Percentiles rank a stretch among this genome's conserved stretches.
These are phyloP conservation scores for Arctium lappa DNA, from an alignment of 129 eudicot genomes.

Conservation along the genomic window DNA sequence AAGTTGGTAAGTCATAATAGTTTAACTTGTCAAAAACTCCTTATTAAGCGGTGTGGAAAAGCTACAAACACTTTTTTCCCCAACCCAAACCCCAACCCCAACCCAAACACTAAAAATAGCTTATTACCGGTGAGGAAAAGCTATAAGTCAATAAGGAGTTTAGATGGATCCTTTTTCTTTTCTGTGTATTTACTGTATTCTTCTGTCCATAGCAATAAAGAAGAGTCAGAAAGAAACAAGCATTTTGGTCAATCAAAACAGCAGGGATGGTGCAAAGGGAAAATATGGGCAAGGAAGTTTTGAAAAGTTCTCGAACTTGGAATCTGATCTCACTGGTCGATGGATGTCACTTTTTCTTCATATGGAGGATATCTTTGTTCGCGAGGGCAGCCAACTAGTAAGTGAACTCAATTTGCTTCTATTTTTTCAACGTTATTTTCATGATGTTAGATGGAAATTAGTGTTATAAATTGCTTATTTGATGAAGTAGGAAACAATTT, in stretches of 20 bases:
- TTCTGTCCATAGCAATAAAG: slow-evolving; percentile 40
- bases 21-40: no score
- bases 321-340: slow-evolving; percentile 57
- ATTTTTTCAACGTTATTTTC: neutral
- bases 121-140: no score
- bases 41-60: no score
- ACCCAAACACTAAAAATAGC: no score
- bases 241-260: slow-evolving; percentile 51
- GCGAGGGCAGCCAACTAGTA: slow-evolving; percentile 81
- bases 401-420: slow-evolving; percentile 26
- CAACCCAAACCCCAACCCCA: no score
- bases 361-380: slow-evolving; percentile 60
- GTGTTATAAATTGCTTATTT: slow-evolving; percentile 14
- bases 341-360: slow-evolving; percentile 85
- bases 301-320: slow-evolving; percentile 36
- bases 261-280: slow-evolving; percentile 35
- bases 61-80: no score
- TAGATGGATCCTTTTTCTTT: neutral
- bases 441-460: neutral
- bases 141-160: neutral
- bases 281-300: slow-evolving; percentile 32
- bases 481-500: slow-evolving; percentile 2
- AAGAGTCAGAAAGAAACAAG: slow-evolving; percentile 91
- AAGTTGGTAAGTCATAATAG: no score
- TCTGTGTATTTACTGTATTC: neutral